Base-by-base conservation (phyloP, 2,329 filamentous ascomycete genomes). In the Cercospora zeae-maydis region DNA sequence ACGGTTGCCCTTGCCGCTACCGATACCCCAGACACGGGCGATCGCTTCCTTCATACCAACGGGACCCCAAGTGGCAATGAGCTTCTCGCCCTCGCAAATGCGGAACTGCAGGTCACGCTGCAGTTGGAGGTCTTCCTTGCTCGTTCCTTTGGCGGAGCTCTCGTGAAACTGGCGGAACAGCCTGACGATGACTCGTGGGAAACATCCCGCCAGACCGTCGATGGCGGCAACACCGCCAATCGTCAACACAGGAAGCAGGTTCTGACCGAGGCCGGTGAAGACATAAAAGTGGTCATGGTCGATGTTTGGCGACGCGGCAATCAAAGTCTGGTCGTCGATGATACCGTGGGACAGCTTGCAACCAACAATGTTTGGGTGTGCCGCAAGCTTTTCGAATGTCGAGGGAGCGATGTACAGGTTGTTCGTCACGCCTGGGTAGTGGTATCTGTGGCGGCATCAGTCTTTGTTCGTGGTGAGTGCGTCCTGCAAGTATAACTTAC, bases 341-440 rank as follows among this genome's bases (percentile, higher is more conserved):
- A 88, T 85, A 56, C 85, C 86, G 73, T 89, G 87, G 0, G 86
- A 88, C 68, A 89, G 83, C 76, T 89, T 89, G 76, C 84, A 87
- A 56, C 87, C 87, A 3, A 88, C 86, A 62, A 89, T 88, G 71
- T 89, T 89, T 31, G 84, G 81, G 72, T 89, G 86, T 59, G 81
- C 77, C 6, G 87, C 80, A 27, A 89, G 83, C 68, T 77, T 76
- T 69, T 78, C 84, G 70, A 85, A 86, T 0, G 85, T 86, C 8
- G 82, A 78, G 1, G 86, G 83, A 0, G 81, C 77, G 63, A 89
- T 80, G 68, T 81, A 80, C 69, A 89, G 78, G 69, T 85, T 84
- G 78, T 89, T 89, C 9, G 86, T 86, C 21, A 89, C 86, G 57
- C 84, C 86, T 0, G 87, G 86, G 75, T 88, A 88, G 74, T 88